Conservation (phyloP, 2,329 filamentous ascomycete species). For the Sporothrix brunneoviolacea region DNA sequence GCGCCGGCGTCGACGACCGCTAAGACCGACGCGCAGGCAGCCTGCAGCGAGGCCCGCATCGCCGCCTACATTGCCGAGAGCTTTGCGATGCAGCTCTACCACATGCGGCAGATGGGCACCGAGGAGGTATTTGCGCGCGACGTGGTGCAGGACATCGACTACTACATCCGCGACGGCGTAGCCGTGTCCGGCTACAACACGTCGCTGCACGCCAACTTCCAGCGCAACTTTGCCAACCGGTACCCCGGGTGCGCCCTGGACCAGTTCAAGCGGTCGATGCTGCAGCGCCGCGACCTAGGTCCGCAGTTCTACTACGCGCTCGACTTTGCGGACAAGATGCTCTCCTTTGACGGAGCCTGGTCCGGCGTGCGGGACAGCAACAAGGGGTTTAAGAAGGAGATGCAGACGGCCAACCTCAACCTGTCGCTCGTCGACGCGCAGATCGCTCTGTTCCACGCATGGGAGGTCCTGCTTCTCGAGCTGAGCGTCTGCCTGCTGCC, state of each 20-base stretch:
- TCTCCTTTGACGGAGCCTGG: slow-evolving; percentile 76
- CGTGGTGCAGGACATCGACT: slow-evolving; percentile 68
- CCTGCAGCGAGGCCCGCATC: slow-evolving; percentile 60
- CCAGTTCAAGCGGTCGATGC: slow-evolving; percentile 69
- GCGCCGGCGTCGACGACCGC: slow-evolving; percentile 44
- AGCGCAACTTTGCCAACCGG: slow-evolving; percentile 72
- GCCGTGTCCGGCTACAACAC: slow-evolving; percentile 76
- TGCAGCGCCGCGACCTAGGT: slow-evolving; percentile 62
- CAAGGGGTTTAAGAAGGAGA: slow-evolving; percentile 69
- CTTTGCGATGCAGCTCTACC: slow-evolving; percentile 84
- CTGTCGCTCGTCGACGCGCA: slow-evolving; percentile 89
- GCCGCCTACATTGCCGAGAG: slow-evolving; percentile 82
- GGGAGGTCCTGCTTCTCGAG: slow-evolving; percentile 82
- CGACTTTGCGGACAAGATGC: slow-evolving; percentile 64
- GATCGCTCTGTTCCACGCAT: slow-evolving; percentile 76
- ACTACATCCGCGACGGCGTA: slow-evolving; percentile 70
- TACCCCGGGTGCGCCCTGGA: slow-evolving; percentile 68
- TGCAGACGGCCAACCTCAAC: slow-evolving; percentile 83
- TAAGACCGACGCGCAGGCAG: slow-evolving; percentile 48
- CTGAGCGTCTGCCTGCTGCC: slow-evolving; percentile 59
- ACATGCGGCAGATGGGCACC: slow-evolving; percentile 70
- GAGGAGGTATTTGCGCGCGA: slow-evolving; percentile 58
- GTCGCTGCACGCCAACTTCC: slow-evolving; percentile 79
- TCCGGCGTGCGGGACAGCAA: slow-evolving; percentile 44
- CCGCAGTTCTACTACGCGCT: slow-evolving; percentile 79